Percentiles rank a stretch among this genome's conserved stretches.
These are phyloP conservation scores for Arthrobotrys conoides DNA, from an alignment of 2,329 filamentous ascomycete genomes.

Conservation along the genomic window DNA sequence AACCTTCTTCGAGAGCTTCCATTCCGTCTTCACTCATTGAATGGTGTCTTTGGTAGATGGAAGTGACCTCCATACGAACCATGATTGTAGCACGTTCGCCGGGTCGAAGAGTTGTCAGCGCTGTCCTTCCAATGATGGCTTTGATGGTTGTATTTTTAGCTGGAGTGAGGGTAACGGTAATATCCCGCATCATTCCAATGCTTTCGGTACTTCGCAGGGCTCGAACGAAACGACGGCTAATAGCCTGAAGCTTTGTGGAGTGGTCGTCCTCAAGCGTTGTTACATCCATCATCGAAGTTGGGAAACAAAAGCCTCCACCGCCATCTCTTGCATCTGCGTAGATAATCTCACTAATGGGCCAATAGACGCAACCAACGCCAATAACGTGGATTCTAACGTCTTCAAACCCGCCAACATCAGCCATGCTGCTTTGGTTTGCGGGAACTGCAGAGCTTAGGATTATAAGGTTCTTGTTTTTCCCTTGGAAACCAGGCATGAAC, in stretches of 20 bases:
- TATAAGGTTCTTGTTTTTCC: constrained; percentile 54
- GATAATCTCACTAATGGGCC: constrained; percentile 36
- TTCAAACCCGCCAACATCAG: constrained; percentile 48
- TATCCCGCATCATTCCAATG: constrained; percentile 48
- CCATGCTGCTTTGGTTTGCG: constrained; percentile 36
- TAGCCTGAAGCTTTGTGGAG: constrained; percentile 13
- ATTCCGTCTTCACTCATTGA: constrained; percentile 7
- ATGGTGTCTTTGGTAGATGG: neutral
- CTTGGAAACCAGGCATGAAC: constrained; percentile 44
- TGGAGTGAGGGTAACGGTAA: constrained; percentile 11
- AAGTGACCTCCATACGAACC: constrained; percentile 36
- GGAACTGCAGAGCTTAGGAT: constrained; percentile 38
- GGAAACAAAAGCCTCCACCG: constrained; percentile 47
- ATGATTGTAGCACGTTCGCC: constrained; percentile 47
- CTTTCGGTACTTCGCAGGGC: constrained; percentile 20
- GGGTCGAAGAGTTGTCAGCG: constrained; percentile 25
- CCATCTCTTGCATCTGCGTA: constrained; percentile 41
- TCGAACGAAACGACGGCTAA: constrained; percentile 33
- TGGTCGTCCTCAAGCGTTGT: constrained; percentile 12
- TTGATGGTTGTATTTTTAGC: constrained; percentile 9
- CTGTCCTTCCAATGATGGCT: constrained; percentile 29
- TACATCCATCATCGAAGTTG: constrained; percentile 43
- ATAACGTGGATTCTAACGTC: constrained; percentile 56
- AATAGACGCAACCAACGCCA: constrained; percentile 47
- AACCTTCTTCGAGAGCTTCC: constrained; percentile 37